Conservation (phyloP, 345 rosid species). For the Combretum micranthum region DNA sequence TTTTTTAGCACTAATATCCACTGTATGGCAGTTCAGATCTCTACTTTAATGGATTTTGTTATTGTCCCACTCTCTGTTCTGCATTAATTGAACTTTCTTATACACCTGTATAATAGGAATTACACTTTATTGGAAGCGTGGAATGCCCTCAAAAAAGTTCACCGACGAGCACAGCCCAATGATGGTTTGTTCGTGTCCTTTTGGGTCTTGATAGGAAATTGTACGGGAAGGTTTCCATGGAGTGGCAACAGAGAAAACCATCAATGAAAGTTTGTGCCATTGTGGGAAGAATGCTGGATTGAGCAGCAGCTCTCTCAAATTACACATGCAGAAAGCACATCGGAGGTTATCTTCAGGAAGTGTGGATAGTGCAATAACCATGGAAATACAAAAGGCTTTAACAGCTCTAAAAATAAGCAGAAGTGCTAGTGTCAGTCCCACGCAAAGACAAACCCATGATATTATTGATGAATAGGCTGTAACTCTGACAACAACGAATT, state of each 20-base stretch:
- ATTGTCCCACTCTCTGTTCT: not conserved
- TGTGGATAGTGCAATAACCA: constrained; percentile 98
- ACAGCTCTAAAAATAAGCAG: constrained; percentile 68
- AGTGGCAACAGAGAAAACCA: constrained; percentile 88
- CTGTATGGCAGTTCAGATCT: no score
- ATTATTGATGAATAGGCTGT: constrained; percentile 26
- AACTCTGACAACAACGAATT: no score
- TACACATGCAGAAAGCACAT: constrained; percentile 87
- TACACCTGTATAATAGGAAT: constrained; percentile 32
- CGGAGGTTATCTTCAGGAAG: constrained; percentile 87
- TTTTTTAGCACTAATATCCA: no score
- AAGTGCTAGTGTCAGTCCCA: constrained; percentile 60
- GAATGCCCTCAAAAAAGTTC: constrained; percentile 68
- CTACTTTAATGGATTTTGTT: not conserved
- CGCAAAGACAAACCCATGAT: constrained; percentile 36
- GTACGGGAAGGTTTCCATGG: constrained; percentile 86
- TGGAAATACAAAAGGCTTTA: constrained; percentile 92
- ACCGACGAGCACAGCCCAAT: constrained; percentile 93
- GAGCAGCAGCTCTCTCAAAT: constrained; percentile 89
- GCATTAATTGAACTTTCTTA: no score
- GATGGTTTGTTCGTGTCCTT: constrained; percentile 84
- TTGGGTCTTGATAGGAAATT: constrained; percentile 57
- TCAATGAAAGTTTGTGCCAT: constrained; percentile 85
- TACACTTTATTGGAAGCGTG: constrained; percentile 71
- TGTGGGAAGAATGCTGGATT: constrained; percentile 95